Evolutionary conservation across 2,329 filamentous ascomycete genomes (phyloP), one percentile per base, ranked within the genome.

Genomic region (Nothopassalora personata): DNA sequence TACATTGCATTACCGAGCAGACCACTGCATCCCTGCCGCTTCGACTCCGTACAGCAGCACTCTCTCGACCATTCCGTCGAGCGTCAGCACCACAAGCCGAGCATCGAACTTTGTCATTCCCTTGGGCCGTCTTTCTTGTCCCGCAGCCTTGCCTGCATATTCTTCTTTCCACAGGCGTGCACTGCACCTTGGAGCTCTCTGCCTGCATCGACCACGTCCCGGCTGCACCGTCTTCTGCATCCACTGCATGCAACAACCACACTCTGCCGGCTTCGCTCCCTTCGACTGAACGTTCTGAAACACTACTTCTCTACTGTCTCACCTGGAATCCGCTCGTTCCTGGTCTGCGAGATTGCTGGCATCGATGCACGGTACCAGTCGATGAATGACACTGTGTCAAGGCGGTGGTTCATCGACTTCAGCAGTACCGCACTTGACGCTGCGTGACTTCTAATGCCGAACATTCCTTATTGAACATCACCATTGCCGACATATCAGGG

Each of bases 1-100:
- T 52, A 33, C 54, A 53, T 54, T 57, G 58, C 58, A 54, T 49
- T 60, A 51, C 57, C 57, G 57, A 60, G 47, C 48, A 33, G 47
- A 53, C 57, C 52, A 56, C 56, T 53, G 33, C 19, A 43, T 36
- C 28, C 43, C 11, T 53, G 54, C 45, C 46, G 45, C 54, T 31
- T 48, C 33, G 9, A 39, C 27, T 45, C 28, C 13, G 28, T 7
- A 50, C 54, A 49, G 36, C 36, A 34, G 6, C 30, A 19, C 27
- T 54, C 51, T 15, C 45, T 36, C 43, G n/a, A 48, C 19, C 33
- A 46, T 18, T 7, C 34, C 48, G 56, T 58, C 43, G 31, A 53
- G 36, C 48, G 45, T 46, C 51, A 53, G 57, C 57, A 59, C 46
- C 57, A 59, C 46, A 43, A 58, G 56, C 56, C 51, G 56, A 50